These are phyloP conservation scores for Leishmania braziliensis DNA, from an alignment of 208 protist species.

Conservation along the genomic window DNA sequence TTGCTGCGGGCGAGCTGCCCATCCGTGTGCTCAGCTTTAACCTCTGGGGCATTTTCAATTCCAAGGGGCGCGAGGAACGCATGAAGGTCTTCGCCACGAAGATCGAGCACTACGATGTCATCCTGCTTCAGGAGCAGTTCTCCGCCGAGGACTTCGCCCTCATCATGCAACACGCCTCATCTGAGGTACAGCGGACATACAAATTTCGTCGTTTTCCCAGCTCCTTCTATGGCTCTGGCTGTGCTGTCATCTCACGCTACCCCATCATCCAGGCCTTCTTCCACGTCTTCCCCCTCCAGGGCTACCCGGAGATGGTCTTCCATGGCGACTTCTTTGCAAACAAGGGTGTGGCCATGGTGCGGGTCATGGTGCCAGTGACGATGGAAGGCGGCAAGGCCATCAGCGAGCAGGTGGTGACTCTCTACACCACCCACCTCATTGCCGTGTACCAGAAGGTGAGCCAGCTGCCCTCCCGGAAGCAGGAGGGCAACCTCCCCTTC, in stretches of 20 bases:
- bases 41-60: slow-evolving; percentile 93
- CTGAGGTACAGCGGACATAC: slow-evolving; percentile 44
- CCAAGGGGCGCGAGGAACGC: slow-evolving; percentile 67
- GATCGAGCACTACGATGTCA: slow-evolving; percentile 79
- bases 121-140: slow-evolving; percentile 90
- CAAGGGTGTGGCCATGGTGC: slow-evolving; percentile 78
- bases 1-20: slow-evolving; percentile 15
- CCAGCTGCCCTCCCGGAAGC: slow-evolving; percentile 55
- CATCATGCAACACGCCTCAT: slow-evolving; percentile 47
- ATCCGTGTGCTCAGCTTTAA: slow-evolving; percentile 86
- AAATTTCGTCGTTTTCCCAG: slow-evolving; percentile 81
- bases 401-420: slow-evolving; percentile 48
- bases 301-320: slow-evolving; percentile 81
- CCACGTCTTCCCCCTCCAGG: slow-evolving; percentile 80
- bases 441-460: slow-evolving; percentile 77
- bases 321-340: slow-evolving; percentile 92
- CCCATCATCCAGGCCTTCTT: slow-evolving; percentile 80
- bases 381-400: slow-evolving; percentile 14
- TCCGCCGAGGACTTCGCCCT: slow-evolving; percentile 69
- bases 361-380: slow-evolving; percentile 61
- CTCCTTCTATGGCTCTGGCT: slow-evolving; percentile 86
- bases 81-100: slow-evolving; percentile 84
- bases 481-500: slow-evolving; percentile 81
- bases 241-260: slow-evolving; percentile 84
- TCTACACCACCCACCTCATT: slow-evolving; percentile 87